Conservation (phyloP, 805 yeast genomes). For the Monosporozyma yasuniensis region DNA sequence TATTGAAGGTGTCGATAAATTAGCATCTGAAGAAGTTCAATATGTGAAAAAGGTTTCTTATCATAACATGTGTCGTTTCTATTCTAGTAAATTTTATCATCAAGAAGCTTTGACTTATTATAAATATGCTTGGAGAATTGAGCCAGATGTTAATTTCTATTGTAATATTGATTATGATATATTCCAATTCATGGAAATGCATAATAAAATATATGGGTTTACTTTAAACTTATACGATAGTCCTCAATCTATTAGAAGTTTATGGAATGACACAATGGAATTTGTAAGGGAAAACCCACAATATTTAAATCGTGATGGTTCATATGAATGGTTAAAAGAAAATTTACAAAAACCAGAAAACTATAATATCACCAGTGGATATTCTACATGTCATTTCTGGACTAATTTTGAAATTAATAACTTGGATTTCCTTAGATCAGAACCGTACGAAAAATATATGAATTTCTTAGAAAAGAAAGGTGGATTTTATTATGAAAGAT, state of each 20-base stretch:
- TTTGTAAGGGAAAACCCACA: conserved; percentile 55
- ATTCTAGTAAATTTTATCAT: conserved; percentile 75
- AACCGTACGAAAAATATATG: conserved; percentile 59
- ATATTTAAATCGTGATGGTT: conserved; percentile 43
- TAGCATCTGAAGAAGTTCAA: conserved; percentile 41
- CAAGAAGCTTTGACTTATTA: conserved; percentile 57
- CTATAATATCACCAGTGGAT: conserved; percentile 35
- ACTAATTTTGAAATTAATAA: conserved; percentile 80
- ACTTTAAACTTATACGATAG: conserved; percentile 66
- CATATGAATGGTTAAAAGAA: conserved; percentile 56
- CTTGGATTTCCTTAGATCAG: conserved; percentile 68
- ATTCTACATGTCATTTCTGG: conserved; percentile 79
- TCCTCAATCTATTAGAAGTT: conserved; percentile 58
- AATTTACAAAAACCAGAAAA: conserved; percentile 43
- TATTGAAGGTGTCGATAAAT: conserved; percentile 32
- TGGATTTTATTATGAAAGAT: conserved; percentile 80
- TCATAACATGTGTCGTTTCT: conserved; percentile 72
- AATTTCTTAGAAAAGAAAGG: conserved; percentile 57
- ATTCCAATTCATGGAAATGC: conserved; percentile 71
- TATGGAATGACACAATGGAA: conserved; percentile 65
- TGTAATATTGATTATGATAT: conserved; percentile 76
- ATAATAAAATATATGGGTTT: conserved; percentile 65
- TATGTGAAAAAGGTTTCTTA: conserved; percentile 41
- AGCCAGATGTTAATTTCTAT: conserved; percentile 65
- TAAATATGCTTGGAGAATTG: conserved; percentile 90